Evolutionary conservation across 768 basidiomycete genomes (phyloP).

Genomic region (Naganishia friedmannii): DNA sequence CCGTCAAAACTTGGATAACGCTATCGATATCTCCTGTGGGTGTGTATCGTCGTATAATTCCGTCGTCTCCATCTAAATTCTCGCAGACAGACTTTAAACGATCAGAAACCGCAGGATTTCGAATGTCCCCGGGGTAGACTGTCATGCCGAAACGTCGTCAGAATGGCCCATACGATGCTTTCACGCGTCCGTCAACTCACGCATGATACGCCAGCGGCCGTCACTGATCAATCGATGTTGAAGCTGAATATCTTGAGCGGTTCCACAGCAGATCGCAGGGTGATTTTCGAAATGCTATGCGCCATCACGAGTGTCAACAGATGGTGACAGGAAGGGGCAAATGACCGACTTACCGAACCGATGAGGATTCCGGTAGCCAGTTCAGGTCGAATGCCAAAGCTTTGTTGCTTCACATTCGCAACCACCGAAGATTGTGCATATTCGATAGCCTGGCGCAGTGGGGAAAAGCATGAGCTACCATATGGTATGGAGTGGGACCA

Average conservation of each 20-base stretch:
- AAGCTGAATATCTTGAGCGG: constrained; percentile 57
- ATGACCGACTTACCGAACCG: constrained; percentile 50
- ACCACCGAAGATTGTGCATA: constrained; percentile 59
- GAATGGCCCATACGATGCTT: neutral
- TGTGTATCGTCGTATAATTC: constrained; percentile 50
- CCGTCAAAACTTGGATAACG: constrained; percentile 52
- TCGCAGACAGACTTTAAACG: constrained; percentile 42
- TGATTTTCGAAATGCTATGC: constrained; percentile 58
- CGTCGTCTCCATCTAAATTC: constrained; percentile 45
- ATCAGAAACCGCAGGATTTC: neutral
- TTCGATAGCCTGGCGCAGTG: constrained; percentile 39
- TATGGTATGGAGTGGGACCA: neutral
- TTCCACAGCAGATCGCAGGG: constrained; percentile 58
- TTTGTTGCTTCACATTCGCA: constrained; percentile 51
- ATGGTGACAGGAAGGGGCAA: neutral
- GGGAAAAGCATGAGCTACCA: neutral
- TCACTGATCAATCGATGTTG: constrained; percentile 57
- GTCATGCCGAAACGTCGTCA: neutral
- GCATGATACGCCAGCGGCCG: constrained; percentile 25
- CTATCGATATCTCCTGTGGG: constrained; percentile 40
- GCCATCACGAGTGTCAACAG: neutral
- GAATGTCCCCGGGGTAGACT: constrained; percentile 26
- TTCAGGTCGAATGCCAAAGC: constrained; percentile 10
- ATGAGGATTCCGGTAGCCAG: constrained; percentile 55
- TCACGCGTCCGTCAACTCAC: constrained; percentile 1